Base-by-base conservation (phyloP, 345 rosid species). In the Bruguiera gymnorhiza region DNA sequence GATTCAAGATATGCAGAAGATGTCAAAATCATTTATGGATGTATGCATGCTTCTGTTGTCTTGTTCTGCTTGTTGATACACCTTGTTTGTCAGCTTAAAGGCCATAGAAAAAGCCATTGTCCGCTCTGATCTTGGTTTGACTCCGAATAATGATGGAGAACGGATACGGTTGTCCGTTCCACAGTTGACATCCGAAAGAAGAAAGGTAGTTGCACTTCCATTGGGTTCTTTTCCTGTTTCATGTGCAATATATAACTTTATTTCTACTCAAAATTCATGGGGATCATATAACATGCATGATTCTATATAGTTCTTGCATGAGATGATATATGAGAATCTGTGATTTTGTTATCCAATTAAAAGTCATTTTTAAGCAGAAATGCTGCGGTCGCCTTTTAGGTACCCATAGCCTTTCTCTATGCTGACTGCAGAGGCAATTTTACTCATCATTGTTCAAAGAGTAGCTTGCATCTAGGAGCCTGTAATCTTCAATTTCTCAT, bases 91-190 rank as follows among this genome's bases (percentile, higher is more conserved):
- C 83, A 93, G 98, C 79, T 82, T 93, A 74, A 93, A 91, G 85
- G 75, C 81, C 62, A 91, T 94, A 64, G 98, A 94, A 87, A 94
- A 94, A 84, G 98, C 97, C 65, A 88, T 94, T 62, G 93, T 89
- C 19, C 80, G 70, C 75, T 94, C 98, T 69, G 82, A 91, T 88
- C 89, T 89, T 67, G 97, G 95, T 36, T 68, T 94, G 85, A 91
- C 92, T 11, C 97, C 98, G 32, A 91, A 80, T 79, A 94, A 91
- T 74, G 97, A 94, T 71, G 98, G 97, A 68, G 97, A 91, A 67
- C 92, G 86, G 26, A 91, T 94, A 77, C 85, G 98, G 57, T 72
- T 94, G 79, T 78, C 93, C 31, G 58, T 91, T 60, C 97, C 98
- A 76, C 98, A 89, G 67, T 81, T 91, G 70, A 94, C 98, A 36